Evolutionary conservation across 352 stramenopile genomes (phyloP).

Genomic region (Globisporangium paddicum): DNA sequence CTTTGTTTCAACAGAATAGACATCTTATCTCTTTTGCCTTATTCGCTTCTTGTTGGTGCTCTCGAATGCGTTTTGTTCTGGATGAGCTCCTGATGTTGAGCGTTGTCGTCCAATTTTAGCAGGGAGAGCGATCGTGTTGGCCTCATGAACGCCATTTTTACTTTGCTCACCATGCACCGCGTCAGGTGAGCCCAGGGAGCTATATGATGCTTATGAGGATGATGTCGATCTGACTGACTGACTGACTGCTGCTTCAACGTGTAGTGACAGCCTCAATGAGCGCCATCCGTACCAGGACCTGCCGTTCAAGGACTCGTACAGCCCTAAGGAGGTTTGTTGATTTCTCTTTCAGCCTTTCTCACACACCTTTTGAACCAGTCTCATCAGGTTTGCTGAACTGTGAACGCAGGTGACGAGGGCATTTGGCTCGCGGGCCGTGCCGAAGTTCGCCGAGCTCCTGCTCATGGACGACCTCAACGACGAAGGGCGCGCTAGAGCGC

Average conservation of each 20-base stretch:
- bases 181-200: conserved; percentile 29
- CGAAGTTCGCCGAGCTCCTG: conserved; percentile 61
- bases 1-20: not conserved
- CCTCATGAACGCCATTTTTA: not conserved
- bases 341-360: not conserved
- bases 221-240: too few relatives aligned
- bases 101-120: not conserved
- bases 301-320: conserved; percentile 51
- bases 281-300: conserved; percentile 54
- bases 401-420: conserved; percentile 38
- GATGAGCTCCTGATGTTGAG: not conserved
- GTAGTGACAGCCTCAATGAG: conserved; percentile 55
- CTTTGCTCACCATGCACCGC: conserved; percentile 38
- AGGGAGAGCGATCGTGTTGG: not conserved
- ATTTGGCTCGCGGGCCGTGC: conserved; percentile 42
- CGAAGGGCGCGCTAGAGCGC: conserved; percentile 41
- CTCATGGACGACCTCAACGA: conserved; percentile 48
- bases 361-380: not conserved
- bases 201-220: too few relatives aligned
- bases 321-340: conserved; percentile 34
- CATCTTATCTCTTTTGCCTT: not conserved
- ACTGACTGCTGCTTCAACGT: not conserved
- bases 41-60: not conserved
- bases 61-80: not conserved
- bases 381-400: too few relatives aligned